A percentile compares a stretch with the other conserved stretches of the same genome.
phyloP scores from a whole-genome alignment of 2,329 filamentous ascomycete species.

The Sarocladiaceae sp. region DNA sequence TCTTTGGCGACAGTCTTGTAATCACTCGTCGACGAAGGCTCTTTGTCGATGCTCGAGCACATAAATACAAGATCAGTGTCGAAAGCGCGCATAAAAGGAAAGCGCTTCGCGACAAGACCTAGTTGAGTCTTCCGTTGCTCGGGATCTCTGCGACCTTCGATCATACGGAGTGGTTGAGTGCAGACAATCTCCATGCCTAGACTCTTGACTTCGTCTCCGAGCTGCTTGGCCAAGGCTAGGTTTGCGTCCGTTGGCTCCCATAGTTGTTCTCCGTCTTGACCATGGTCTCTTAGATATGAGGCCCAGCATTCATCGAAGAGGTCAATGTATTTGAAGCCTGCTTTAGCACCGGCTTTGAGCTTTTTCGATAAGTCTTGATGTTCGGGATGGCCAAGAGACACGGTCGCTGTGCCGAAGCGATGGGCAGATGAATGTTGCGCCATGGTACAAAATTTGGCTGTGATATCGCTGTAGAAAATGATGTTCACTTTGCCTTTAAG shows the following conservation, averaged over 20 bases:
- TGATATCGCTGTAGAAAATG: no score
- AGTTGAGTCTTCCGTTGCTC: slow-evolving; percentile 4
- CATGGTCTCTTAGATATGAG: not conserved
- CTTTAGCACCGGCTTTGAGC: slow-evolving; percentile 2
- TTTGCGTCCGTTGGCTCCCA: slow-evolving; percentile 3
- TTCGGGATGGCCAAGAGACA: slow-evolving; percentile 6
- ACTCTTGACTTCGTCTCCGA: slow-evolving; percentile 56
- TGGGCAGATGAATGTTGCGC: not conserved
- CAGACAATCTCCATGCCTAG: slow-evolving; percentile 29
- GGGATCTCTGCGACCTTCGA: slow-evolving; percentile 7
- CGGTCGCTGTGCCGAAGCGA: slow-evolving; percentile 3
- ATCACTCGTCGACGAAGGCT: slow-evolving; percentile 8
- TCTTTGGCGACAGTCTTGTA: slow-evolving; percentile 8
- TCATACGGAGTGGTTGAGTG: slow-evolving; percentile 9
- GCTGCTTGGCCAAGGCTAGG: slow-evolving; percentile 19
- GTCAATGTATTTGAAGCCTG: slow-evolving; percentile 9
- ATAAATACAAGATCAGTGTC: slow-evolving; percentile 11
- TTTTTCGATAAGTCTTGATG: not conserved
- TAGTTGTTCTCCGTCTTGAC: not conserved
- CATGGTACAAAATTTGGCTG: no score
- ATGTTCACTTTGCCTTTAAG: no score
- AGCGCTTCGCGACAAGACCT: slow-evolving; percentile 4
- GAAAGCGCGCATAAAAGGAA: slow-evolving; percentile 11
- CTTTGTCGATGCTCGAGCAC: slow-evolving; percentile 11
- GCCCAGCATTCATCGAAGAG: slow-evolving; percentile 10